These are phyloP conservation scores for Plasmodium malariae DNA, from an alignment of 169 alveolate species.

Conservation along the genomic window DNA sequence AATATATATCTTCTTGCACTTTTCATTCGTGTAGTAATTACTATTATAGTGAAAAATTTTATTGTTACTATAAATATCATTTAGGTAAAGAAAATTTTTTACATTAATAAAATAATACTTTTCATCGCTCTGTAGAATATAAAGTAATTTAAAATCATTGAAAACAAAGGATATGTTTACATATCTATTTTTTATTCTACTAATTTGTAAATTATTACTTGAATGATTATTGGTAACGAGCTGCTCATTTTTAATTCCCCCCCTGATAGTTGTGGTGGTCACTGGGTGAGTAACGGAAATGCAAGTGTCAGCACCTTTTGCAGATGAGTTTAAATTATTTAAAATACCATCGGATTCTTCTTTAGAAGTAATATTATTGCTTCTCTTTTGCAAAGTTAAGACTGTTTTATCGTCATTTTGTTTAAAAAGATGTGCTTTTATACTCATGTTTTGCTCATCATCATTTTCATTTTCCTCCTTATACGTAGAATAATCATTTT, in stretches of 20 bases:
- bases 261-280: too few species aligned
- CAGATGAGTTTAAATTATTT: not conserved
- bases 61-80: slow-evolving; percentile 62
- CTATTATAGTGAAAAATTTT: slow-evolving; percentile 69
- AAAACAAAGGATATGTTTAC: slow-evolving; percentile 59
- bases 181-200: not conserved
- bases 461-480: not conserved
- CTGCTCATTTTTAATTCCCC: not conserved
- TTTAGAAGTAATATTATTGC: not conserved
- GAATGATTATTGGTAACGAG: not conserved
- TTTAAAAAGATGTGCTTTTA: too few species aligned
- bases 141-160: slow-evolving; percentile 65
- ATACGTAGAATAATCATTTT: not conserved
- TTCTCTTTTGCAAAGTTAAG: not conserved
- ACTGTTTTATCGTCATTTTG: not conserved
- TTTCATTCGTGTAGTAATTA: slow-evolving; percentile 66
- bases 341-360: not conserved
- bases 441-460: not conserved
- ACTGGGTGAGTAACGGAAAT: not conserved
- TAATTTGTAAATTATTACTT: not conserved
- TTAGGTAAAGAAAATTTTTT: slow-evolving; percentile 48
- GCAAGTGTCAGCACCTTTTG: not conserved
- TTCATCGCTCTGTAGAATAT: not conserved
- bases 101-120: slow-evolving; percentile 25
- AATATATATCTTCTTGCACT: slow-evolving; percentile 28